These are phyloP conservation scores for Linderina pennispora DNA, from an alignment of 192 early-diverging fungal species.

Conservation along the genomic window DNA sequence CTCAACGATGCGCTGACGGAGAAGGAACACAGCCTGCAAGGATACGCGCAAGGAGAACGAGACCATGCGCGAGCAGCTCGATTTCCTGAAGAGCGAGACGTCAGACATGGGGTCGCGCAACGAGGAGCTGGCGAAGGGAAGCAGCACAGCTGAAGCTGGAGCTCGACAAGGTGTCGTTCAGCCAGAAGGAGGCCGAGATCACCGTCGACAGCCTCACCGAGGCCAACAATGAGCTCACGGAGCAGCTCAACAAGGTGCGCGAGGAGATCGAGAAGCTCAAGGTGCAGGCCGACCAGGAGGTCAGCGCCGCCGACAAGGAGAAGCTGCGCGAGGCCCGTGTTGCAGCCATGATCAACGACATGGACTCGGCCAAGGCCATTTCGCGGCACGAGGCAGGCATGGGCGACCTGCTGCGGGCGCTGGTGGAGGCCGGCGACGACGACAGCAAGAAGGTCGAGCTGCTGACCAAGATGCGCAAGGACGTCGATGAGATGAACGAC, in stretches of 20 bases:
- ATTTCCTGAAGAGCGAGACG: conserved; percentile 59
- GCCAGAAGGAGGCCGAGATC: conserved; percentile 82
- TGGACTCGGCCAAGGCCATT: conserved; percentile 41
- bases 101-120: conserved; percentile 55
- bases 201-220: conserved; percentile 87
- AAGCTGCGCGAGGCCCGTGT: conserved; percentile 51
- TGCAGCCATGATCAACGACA: conserved; percentile 36
- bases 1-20: conserved; percentile 89
- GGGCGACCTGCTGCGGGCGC: conserved; percentile 41
- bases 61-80: conserved; percentile 68
- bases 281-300: conserved; percentile 11
- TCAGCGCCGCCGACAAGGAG: conserved; percentile 37
- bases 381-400: conserved; percentile 47
- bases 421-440: conserved; percentile 46
- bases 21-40: conserved; percentile 77
- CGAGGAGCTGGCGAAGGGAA: conserved; percentile 61
- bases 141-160: conserved; percentile 75
- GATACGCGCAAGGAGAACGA: conserved; percentile 52
- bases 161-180: conserved; percentile 83
- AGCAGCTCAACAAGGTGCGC: conserved; percentile 72
- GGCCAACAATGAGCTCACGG: conserved; percentile 68
- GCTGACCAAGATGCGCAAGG: conserved; percentile 36
- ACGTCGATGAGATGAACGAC: conserved; percentile 33
- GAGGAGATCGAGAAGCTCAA: conserved; percentile 54
- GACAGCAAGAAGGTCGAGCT: conserved; percentile 38